Conservation (phyloP, 345 rosid species). For the Eucalyptus microcorys region DNA sequence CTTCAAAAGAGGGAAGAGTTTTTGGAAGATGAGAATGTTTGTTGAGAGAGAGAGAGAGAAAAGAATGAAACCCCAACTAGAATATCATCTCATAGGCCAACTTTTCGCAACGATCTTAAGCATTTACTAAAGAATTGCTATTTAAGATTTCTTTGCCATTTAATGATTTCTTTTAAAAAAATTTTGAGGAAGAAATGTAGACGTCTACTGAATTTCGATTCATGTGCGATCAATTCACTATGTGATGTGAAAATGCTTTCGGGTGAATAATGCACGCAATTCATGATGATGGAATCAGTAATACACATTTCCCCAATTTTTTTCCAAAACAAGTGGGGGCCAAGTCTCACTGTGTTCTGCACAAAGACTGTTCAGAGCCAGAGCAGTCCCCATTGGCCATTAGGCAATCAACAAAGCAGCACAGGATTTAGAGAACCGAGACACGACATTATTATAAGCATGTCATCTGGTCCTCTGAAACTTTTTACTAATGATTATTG, state of each 20-base stretch:
- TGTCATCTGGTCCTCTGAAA: neutral
- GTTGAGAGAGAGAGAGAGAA: no score
- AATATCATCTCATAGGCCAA: neutral
- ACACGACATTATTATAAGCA: neutral
- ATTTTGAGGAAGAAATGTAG: neutral
- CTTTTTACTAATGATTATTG: neutral
- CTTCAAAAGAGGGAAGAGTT: no score
- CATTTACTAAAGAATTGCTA: neutral
- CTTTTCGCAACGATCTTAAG: neutral
- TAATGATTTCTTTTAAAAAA: neutral
- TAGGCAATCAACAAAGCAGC: neutral
- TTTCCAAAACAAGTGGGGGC: neutral
- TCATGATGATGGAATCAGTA: neutral
- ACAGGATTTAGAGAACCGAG: neutral
- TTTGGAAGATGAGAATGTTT: no score
- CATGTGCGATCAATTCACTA: neutral
- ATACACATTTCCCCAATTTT: neutral
- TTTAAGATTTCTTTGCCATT: neutral
- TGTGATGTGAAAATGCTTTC: neutral
- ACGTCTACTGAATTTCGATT: neutral
- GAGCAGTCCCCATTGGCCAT: neutral
- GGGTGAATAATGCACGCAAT: neutral
- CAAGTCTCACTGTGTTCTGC: neutral
- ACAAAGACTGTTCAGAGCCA: neutral
- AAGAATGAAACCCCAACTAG: neutral